Percentiles rank a stretch among this genome's conserved stretches.
These are phyloP conservation scores for Bassia scoparia DNA, from an alignment of 148 eudicot genomes.

Conservation along the genomic window DNA sequence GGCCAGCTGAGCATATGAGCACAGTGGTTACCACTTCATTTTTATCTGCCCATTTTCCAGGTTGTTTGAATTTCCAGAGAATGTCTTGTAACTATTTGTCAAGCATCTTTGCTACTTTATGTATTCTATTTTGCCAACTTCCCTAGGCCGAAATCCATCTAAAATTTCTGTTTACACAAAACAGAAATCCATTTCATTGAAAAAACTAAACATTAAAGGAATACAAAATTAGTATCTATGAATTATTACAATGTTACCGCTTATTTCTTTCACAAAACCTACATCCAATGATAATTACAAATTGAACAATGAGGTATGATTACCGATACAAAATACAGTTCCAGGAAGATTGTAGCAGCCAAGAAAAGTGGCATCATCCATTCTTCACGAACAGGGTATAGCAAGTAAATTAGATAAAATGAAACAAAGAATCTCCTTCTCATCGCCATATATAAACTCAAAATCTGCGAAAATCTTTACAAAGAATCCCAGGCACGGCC, in stretches of 20 bases:
- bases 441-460: not conserved
- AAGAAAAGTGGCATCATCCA: slow-evolving; percentile 1
- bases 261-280: slow-evolving; percentile 7
- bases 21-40: too few relatives aligned
- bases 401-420: not conserved
- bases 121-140: too few relatives aligned
- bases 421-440: slow-evolving; percentile 11
- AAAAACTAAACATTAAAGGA: too few relatives aligned
- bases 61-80: too few relatives aligned
- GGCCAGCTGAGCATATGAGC: too few relatives aligned
- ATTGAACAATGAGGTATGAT: slow-evolving; percentile 4
- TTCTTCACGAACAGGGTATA: slow-evolving; percentile 16
- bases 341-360: not conserved
- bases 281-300: slow-evolving; percentile 1
- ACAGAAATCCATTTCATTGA: not conserved
- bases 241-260: too few relatives aligned
- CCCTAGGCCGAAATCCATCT: not conserved
- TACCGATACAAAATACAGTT: not conserved
- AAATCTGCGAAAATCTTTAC: slow-evolving; percentile 8
- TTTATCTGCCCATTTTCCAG: too few relatives aligned
- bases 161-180: not conserved
- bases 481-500: not conserved
- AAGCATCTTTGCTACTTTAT: not conserved
- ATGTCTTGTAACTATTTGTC: not conserved
- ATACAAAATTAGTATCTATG: too few relatives aligned